phyloP scores from a whole-genome alignment of 176 grass and related monocot genomes.

The Musa itinerans region DNA sequence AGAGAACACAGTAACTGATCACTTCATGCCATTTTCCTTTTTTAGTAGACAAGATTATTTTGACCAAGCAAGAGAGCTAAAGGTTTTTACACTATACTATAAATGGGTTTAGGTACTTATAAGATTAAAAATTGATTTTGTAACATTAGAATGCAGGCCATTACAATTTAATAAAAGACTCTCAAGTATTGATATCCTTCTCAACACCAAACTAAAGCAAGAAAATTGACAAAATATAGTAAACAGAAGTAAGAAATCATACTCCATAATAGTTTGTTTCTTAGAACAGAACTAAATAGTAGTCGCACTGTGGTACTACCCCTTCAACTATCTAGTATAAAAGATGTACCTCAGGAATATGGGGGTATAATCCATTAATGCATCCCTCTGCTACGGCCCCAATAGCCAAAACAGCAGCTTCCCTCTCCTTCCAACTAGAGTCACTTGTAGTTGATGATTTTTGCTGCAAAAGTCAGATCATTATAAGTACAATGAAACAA shows the following conservation, averaged over 20 bases:
- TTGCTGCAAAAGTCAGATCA: slow-evolving; percentile 51
- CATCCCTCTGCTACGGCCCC: slow-evolving; percentile 97
- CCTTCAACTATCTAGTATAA: background rate
- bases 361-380: slow-evolving; percentile 68
- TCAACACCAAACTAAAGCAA: background rate
- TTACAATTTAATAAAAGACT: background rate
- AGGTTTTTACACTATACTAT: too few species aligned
- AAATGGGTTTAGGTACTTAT: too few species aligned
- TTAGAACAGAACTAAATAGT: background rate
- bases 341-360: slow-evolving; percentile 68
- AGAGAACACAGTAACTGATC: too few species aligned
- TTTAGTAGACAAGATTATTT: too few species aligned
- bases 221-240: background rate
- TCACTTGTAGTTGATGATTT: slow-evolving; percentile 67
- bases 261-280: background rate
- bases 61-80: too few species aligned
- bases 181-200: background rate
- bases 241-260: background rate
- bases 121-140: too few species aligned
- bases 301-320: too few species aligned
- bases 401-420: slow-evolving; percentile 85
- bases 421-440: slow-evolving; percentile 88
- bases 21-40: too few species aligned
- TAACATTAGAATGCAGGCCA: too few species aligned
- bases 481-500: background rate